Percentiles rank a stretch among this genome's conserved stretches.
Conservation (phyloP, 2,329 filamentous ascomycete species). For the Colletotrichum agaves region DNA sequence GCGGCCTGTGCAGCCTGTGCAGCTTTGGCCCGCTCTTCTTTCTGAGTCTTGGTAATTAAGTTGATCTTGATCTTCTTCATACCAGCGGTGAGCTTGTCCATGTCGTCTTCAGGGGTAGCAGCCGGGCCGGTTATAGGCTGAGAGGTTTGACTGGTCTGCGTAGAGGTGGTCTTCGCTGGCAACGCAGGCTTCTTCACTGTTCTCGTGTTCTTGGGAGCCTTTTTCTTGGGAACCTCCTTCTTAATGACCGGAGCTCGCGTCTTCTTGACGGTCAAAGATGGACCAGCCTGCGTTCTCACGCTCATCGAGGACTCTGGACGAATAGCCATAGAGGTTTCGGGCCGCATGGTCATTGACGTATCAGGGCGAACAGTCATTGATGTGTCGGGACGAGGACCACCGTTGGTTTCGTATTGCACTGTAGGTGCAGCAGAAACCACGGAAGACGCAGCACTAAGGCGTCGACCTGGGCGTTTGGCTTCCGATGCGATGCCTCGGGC, state of each 20-base stretch:
- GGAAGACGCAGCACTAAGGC: conserved; percentile 61
- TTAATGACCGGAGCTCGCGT: conserved; percentile 61
- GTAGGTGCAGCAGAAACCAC: conserved; percentile 40
- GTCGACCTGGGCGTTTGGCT: conserved; percentile 53
- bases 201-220: conserved; percentile 49
- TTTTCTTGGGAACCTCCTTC: conserved; percentile 57
- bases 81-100: conserved; percentile 66
- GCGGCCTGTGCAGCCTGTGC: conserved; percentile 26
- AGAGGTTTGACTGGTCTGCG: conserved; percentile 9
- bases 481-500: conserved; percentile 45
- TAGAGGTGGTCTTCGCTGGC: conserved; percentile 24
- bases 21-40: conserved; percentile 61
- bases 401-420: neutral
- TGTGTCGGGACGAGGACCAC: conserved; percentile 47
- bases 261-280: conserved; percentile 66
- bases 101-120: conserved; percentile 48
- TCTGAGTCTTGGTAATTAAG: conserved; percentile 67
- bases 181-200: conserved; percentile 49
- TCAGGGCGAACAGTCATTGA: conserved; percentile 53
- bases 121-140: conserved; percentile 7
- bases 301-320: conserved; percentile 55
- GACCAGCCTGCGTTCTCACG: conserved; percentile 49
- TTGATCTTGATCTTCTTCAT: conserved; percentile 74
- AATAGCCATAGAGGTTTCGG: conserved; percentile 49
- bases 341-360: conserved; percentile 53